Percentiles rank a stretch among this genome's conserved stretches.
Evolutionary conservation across 1,284 basidiomycete genomes (phyloP).

Genomic region (Phellopilus nigrolimitatus): DNA sequence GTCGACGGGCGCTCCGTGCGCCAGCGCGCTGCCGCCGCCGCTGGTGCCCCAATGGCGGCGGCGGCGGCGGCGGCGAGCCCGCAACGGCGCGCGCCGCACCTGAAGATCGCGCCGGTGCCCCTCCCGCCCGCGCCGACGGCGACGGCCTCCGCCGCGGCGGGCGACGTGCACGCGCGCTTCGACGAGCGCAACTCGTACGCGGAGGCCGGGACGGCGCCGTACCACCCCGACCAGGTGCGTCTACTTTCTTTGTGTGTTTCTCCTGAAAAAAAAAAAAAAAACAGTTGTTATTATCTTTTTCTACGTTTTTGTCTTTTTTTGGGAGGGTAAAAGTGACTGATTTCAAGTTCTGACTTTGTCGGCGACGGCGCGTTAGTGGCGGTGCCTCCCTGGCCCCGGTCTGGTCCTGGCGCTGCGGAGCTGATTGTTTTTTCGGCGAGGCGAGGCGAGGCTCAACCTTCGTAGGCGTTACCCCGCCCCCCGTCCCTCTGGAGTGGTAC

Average conservation of each 20-base stretch:
- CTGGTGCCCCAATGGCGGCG: background rate
- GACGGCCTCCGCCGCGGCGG: slow-evolving; percentile 21
- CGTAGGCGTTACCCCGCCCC: no score
- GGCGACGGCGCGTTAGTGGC: slow-evolving; percentile 17
- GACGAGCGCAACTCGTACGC: slow-evolving; percentile 27
- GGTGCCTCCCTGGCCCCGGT: slow-evolving; percentile 17
- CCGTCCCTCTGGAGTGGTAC: no score
- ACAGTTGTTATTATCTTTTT: background rate
- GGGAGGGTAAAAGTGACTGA: slow-evolving; percentile 15
- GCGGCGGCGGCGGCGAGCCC: slow-evolving; percentile 10
- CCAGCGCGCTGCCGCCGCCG: background rate
- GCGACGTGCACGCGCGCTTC: slow-evolving; percentile 14
- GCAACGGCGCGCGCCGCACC: slow-evolving; percentile 7
- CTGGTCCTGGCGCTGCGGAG: slow-evolving; percentile 12
- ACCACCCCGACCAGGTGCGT: slow-evolving; percentile 35
- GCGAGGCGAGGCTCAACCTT: no score
- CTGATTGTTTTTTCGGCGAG: background rate
- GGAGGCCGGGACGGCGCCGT: slow-evolving; percentile 28
- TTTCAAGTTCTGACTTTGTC: slow-evolving; percentile 18
- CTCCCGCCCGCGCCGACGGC: slow-evolving; percentile 30
- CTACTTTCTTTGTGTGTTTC: background rate
- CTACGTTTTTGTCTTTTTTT: background rate
- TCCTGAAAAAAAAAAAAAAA: background rate
- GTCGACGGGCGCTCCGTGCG: background rate
- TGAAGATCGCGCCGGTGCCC: slow-evolving; percentile 17